These are phyloP conservation scores for Sphenostylis stenocarpa DNA, from an alignment of 306 rosid species.

Conservation along the genomic window DNA sequence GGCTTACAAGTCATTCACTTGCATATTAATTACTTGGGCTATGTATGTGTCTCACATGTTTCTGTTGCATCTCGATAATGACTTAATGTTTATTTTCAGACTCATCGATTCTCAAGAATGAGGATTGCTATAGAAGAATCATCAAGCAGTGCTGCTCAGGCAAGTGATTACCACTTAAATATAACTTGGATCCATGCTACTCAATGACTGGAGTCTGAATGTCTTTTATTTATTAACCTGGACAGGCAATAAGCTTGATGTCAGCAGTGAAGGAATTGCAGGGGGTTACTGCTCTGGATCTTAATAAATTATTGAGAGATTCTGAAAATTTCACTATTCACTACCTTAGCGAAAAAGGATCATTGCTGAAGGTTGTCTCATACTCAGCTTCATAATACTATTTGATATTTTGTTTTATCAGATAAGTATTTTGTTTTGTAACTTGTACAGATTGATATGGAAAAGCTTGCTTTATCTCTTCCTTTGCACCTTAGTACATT, in stretches of 20 bases:
- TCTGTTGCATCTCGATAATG: slow-evolving; percentile 16
- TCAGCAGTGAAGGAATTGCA: slow-evolving; percentile 74
- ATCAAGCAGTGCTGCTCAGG: slow-evolving; percentile 56
- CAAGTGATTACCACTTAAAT: slow-evolving; percentile 41
- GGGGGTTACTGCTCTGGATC: slow-evolving; percentile 62
- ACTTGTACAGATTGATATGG: slow-evolving; percentile 75
- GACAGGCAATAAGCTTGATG: slow-evolving; percentile 67
- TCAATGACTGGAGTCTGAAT: slow-evolving; percentile 25
- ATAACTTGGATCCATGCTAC: slow-evolving; percentile 18
- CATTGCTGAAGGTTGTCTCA: slow-evolving; percentile 54
- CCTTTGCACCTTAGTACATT: slow-evolving; percentile 78
- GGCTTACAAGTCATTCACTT: background rate
- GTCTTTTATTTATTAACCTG: slow-evolving; percentile 31
- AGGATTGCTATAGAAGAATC: slow-evolving; percentile 60
- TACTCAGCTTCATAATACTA: slow-evolving; percentile 21
- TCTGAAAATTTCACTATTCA: slow-evolving; percentile 72
- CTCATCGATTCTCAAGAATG: slow-evolving; percentile 52
- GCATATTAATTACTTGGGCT: slow-evolving; percentile 15
- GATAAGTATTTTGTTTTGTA: slow-evolving; percentile 29
- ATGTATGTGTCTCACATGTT: slow-evolving; percentile 23
- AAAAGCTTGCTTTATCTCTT: slow-evolving; percentile 77
- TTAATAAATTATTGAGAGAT: slow-evolving; percentile 68
- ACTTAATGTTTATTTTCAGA: slow-evolving; percentile 7
- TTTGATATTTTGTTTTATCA: slow-evolving; percentile 26
- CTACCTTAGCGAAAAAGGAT: slow-evolving; percentile 52